phyloP scores from a whole-genome alignment of 192 early-diverging fungal genomes.

The Coemansia asiatica region DNA sequence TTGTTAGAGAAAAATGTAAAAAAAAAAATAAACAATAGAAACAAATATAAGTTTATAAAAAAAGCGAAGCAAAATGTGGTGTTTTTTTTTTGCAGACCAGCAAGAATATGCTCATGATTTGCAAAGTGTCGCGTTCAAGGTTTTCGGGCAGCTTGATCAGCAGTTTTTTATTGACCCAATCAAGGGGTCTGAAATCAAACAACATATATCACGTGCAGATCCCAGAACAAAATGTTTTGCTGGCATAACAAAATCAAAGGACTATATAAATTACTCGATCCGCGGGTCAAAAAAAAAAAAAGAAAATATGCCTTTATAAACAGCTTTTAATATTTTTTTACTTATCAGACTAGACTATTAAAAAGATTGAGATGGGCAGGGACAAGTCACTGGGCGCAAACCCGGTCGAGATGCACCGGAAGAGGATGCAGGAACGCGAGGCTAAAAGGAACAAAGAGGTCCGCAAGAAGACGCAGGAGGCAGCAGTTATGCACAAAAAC shows the following conservation, averaged over 20 bases:
- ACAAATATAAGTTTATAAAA: no score
- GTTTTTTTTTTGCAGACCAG: no score
- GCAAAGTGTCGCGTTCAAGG: neutral
- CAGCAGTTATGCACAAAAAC: slow-evolving; percentile 30
- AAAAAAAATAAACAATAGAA: no score
- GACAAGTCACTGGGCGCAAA: slow-evolving; percentile 28
- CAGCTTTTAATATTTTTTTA: no score
- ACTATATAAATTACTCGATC: neutral
- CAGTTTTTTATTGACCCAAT: neutral
- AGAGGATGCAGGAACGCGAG: slow-evolving; percentile 41
- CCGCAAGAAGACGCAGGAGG: slow-evolving; percentile 43
- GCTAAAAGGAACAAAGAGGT: slow-evolving; percentile 49
- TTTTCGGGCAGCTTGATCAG: neutral
- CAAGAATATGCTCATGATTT: neutral
- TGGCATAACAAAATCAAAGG: neutral
- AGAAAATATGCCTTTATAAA: no score
- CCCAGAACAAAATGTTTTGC: neutral
- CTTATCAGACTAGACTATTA: no score
- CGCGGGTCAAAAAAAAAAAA: neutral
- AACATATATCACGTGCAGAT: neutral
- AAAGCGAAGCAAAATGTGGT: no score
- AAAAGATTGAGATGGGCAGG: slow-evolving; percentile 23
- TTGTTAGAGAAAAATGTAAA: neutral
- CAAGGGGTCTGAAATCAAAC: neutral
- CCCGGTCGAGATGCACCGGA: slow-evolving; percentile 31